Percentiles rank a stretch among this genome's conserved stretches.
phyloP scores from a whole-genome alignment of 176 grass and related monocot genomes.

The Triticum turgidum region DNA sequence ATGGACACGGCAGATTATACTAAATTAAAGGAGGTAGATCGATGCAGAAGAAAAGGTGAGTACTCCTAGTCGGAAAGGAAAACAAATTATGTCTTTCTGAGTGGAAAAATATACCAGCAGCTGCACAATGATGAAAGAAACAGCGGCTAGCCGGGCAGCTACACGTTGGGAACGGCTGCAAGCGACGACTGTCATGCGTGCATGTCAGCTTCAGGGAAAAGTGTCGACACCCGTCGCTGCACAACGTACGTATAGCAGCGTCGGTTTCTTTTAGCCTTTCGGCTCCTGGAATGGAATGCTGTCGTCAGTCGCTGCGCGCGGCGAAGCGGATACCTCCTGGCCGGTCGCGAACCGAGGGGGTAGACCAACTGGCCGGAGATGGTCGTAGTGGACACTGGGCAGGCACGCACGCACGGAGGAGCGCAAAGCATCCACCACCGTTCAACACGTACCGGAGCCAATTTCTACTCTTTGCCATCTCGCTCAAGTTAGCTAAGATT shows the following conservation, averaged over 20 bases:
- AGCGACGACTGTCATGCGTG: not conserved
- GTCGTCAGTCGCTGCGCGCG: not conserved
- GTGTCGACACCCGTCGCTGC: not conserved
- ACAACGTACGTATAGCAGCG: not conserved
- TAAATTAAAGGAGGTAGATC: not conserved
- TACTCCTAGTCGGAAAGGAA: not conserved
- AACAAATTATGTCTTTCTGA: not conserved
- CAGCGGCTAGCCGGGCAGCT: not conserved
- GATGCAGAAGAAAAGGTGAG: not conserved
- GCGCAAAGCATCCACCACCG: not conserved
- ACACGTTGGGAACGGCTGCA: not conserved
- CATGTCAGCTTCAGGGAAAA: constrained; percentile 6
- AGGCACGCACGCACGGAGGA: not conserved
- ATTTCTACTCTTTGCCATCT: not conserved
- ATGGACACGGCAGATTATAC: not conserved
- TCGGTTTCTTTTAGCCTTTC: not conserved
- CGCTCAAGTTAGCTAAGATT: constrained; percentile 9
- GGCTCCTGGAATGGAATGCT: not conserved
- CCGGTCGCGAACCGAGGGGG: constrained; percentile 4
- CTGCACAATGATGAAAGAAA: not conserved
- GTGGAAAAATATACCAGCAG: not conserved
- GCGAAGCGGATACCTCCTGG: not conserved
- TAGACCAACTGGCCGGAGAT: not conserved
- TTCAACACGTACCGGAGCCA: not conserved
- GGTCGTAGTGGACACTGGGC: not conserved